Evolutionary conservation across 1,284 basidiomycete genomes (phyloP).

Genomic region (Xanthoconium separans): DNA sequence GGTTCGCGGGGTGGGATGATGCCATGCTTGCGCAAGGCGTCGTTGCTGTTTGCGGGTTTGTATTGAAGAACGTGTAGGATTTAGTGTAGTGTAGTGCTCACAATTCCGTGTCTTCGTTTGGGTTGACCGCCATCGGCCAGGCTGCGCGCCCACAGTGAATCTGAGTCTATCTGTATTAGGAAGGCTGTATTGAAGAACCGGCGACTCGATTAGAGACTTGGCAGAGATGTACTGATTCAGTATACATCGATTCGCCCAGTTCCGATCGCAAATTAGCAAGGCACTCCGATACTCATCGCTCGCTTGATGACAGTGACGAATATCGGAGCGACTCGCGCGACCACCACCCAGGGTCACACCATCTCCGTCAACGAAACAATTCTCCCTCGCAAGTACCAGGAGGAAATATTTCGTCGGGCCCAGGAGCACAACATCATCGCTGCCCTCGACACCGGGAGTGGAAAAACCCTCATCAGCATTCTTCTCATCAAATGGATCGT

Average conservation of each 20-base stretch:
- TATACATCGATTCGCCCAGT: not conserved
- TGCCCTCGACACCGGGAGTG: slow-evolving; percentile 73
- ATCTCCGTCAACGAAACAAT: slow-evolving; percentile 34
- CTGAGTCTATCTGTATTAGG: slow-evolving; percentile 22
- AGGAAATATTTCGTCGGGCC: slow-evolving; percentile 76
- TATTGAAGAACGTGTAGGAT: not conserved
- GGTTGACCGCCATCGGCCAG: slow-evolving; percentile 62
- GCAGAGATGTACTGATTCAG: slow-evolving; percentile 25
- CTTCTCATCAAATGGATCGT: slow-evolving; percentile 76
- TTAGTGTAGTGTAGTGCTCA: slow-evolving; percentile 42
- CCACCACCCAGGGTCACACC: slow-evolving; percentile 26
- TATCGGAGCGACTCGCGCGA: slow-evolving; percentile 13
- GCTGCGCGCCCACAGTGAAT: slow-evolving; percentile 20
- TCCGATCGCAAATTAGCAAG: slow-evolving; percentile 13
- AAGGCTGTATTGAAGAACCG: slow-evolving; percentile 32
- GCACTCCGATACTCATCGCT: slow-evolving; percentile 14
- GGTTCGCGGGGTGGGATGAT: slow-evolving; percentile 79
- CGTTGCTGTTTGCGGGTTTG: slow-evolving; percentile 61
- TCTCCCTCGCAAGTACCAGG: slow-evolving; percentile 60
- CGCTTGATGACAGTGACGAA: slow-evolving; percentile 28
- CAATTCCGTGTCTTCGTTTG: slow-evolving; percentile 94
- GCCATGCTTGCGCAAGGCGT: slow-evolving; percentile 87
- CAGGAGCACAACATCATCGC: slow-evolving; percentile 73
- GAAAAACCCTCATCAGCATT: slow-evolving; percentile 82
- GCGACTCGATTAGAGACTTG: slow-evolving; percentile 24